Conservation (phyloP, 805 yeast genomes). For the Dipodascopsis uninucleata region DNA sequence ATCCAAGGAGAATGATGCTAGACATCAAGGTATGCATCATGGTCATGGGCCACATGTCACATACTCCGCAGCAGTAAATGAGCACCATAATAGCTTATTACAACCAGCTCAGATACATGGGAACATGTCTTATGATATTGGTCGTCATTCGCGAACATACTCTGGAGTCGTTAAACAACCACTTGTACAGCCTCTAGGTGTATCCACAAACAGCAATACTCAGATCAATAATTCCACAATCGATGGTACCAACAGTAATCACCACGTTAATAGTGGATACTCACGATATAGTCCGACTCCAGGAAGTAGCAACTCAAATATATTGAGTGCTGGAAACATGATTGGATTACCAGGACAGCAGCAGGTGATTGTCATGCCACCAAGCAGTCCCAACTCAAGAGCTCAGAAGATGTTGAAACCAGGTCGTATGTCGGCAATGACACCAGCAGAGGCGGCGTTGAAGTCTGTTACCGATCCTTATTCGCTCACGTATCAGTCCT, state of each 20-base stretch:
- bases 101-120: no score
- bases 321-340: no score
- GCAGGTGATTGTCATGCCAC: constrained; percentile 19
- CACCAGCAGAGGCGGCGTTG: constrained; percentile 21
- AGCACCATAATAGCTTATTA: no score
- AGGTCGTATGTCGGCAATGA: constrained; percentile 25
- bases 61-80: constrained; percentile 1
- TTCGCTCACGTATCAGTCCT: constrained; percentile 23
- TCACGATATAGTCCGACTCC: background rate
- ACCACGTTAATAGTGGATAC: background rate
- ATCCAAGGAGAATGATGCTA: constrained; percentile 3
- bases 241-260: no score
- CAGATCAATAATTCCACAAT: background rate
- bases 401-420: constrained; percentile 9
- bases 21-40: no score
- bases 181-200: constrained; percentile 11
- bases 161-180: constrained; percentile 19
- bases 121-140: no score
- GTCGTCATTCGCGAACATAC: constrained; percentile 13
- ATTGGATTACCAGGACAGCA: no score
- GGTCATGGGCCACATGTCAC: no score
- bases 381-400: constrained; percentile 6
- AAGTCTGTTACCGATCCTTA: constrained; percentile 21
- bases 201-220: constrained; percentile 6
- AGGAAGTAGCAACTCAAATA: no score